phyloP scores from a whole-genome alignment of 1,284 basidiomycete genomes.

The Ceratobasidium papillatum region DNA sequence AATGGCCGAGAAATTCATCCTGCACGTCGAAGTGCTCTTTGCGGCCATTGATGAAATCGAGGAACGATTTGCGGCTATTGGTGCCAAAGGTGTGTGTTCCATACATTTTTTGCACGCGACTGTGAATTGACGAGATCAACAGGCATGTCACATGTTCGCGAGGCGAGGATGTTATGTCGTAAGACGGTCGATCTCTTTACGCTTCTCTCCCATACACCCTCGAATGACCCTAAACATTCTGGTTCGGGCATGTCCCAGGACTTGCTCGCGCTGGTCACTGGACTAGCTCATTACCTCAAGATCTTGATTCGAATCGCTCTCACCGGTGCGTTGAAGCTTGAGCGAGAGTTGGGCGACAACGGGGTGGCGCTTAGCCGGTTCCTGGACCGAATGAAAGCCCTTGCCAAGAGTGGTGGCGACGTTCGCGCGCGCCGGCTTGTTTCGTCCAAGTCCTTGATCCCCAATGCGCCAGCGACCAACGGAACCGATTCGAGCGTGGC shows the following conservation, averaged over 20 bases:
- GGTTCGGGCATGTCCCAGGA: slow-evolving; percentile 89
- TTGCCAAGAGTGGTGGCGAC: slow-evolving; percentile 88
- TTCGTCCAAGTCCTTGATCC: slow-evolving; percentile 43
- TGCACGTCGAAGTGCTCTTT: slow-evolving; percentile 98
- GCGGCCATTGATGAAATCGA: slow-evolving; percentile 97
- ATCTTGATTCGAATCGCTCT: slow-evolving; percentile 98
- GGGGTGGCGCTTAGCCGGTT: slow-evolving; percentile 87
- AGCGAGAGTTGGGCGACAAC: slow-evolving; percentile 81
- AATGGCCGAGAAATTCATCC: slow-evolving; percentile 98
- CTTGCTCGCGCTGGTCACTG: slow-evolving; percentile 95
- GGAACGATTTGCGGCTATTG: slow-evolving; percentile 82
- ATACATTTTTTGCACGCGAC: background rate
- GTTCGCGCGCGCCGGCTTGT: slow-evolving; percentile 76
- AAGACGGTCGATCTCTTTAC: slow-evolving; percentile 99
- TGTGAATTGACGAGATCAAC: slow-evolving; percentile 37
- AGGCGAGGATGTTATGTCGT: slow-evolving; percentile 97
- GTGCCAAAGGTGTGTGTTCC: slow-evolving; percentile 76
- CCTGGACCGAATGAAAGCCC: slow-evolving; percentile 89
- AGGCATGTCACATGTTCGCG: slow-evolving; percentile 98
- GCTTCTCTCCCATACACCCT: slow-evolving; percentile 78
- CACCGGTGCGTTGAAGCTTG: slow-evolving; percentile 94
- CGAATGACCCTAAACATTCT: slow-evolving; percentile 66
- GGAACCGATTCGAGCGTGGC: slow-evolving; percentile 44
- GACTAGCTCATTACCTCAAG: slow-evolving; percentile 98
- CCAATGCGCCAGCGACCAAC: slow-evolving; percentile 37